phyloP scores from a whole-genome alignment of 163 green algal genomes.

The Scenedesmus sp. region DNA sequence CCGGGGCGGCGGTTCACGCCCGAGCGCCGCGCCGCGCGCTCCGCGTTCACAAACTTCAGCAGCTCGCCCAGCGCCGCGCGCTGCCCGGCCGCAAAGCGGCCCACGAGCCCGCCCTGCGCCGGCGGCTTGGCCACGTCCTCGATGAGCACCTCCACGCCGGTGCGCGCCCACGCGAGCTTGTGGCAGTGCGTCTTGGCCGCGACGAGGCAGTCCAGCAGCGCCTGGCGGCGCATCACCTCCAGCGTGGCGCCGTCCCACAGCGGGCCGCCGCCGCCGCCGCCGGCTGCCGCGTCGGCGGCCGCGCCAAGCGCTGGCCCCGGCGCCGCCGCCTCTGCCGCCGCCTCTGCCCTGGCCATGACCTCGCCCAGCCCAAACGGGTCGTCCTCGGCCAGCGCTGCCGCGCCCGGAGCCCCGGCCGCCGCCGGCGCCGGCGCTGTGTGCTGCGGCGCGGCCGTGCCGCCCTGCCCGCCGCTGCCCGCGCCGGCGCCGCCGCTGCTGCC shows the following conservation, averaged over 20 bases:
- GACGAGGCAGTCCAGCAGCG: conserved; percentile 44
- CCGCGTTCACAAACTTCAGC: conserved; percentile 26
- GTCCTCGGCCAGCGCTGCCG: conserved; percentile 19
- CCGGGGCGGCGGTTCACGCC: conserved; percentile 12
- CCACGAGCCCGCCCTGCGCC: conserved; percentile 29
- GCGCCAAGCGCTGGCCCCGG: background rate
- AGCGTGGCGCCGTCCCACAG: conserved; percentile 29
- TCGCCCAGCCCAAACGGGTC: conserved; percentile 43
- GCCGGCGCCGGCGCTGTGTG: too few species aligned
- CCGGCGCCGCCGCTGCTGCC: background rate
- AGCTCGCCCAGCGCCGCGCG: conserved; percentile 30
- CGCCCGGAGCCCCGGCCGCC: too few species aligned
- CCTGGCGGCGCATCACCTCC: conserved; percentile 39
- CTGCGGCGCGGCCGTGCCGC: background rate
- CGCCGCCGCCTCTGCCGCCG: conserved; percentile 16
- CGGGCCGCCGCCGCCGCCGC: too few species aligned
- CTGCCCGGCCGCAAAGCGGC: conserved; percentile 24
- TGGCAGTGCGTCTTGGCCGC: conserved; percentile 39
- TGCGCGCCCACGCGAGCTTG: conserved; percentile 40
- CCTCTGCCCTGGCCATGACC: conserved; percentile 26
- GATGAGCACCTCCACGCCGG: conserved; percentile 45
- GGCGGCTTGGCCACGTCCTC: conserved; percentile 7
- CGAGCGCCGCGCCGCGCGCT: conserved; percentile 19
- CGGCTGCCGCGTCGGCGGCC: background rate
- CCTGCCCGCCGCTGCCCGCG: background rate